Evolutionary conservation across 2,329 filamentous ascomycete genomes (phyloP).

Genomic region (Ophiostoma sp.): DNA sequence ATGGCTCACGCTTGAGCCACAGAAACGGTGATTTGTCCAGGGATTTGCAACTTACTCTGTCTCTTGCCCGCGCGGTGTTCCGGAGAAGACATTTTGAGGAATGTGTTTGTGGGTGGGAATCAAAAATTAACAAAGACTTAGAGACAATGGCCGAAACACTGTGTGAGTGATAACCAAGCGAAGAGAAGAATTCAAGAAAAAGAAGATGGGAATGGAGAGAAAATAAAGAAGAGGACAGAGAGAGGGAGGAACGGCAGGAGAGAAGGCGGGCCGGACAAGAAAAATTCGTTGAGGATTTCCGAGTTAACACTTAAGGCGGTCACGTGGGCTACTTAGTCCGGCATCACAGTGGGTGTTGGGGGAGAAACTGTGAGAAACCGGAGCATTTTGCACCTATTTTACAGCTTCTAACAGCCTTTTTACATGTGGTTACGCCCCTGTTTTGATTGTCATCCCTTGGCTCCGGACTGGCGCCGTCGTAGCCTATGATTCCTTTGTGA

Average conservation of each 20-base stretch:
- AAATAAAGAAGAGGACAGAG: not conserved
- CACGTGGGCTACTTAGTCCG: slow-evolving; percentile 14
- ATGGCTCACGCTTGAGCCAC: not conserved
- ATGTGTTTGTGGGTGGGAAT: no score
- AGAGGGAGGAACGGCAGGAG: not conserved
- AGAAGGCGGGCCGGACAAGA: not conserved
- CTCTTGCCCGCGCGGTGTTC: slow-evolving; percentile 36
- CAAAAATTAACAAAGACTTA: not conserved
- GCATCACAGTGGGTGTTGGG: not conserved
- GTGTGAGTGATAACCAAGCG: no score
- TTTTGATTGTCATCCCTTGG: not conserved
- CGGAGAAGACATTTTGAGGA: slow-evolving; percentile 27
- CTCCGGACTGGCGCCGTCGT: no score
- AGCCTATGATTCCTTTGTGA: not conserved
- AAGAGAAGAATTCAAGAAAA: not conserved
- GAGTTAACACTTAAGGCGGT: not conserved
- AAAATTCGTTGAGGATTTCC: slow-evolving; percentile 6
- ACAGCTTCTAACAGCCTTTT: not conserved
- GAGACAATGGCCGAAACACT: not conserved
- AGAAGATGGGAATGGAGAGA: not conserved
- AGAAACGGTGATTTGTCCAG: not conserved
- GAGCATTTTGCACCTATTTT: not conserved
- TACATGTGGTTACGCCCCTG: not conserved
- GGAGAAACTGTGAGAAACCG: not conserved
- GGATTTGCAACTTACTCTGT: slow-evolving; percentile 34